phyloP scores from a whole-genome alignment of 768 basidiomycete species.

The Collybia sordida region DNA sequence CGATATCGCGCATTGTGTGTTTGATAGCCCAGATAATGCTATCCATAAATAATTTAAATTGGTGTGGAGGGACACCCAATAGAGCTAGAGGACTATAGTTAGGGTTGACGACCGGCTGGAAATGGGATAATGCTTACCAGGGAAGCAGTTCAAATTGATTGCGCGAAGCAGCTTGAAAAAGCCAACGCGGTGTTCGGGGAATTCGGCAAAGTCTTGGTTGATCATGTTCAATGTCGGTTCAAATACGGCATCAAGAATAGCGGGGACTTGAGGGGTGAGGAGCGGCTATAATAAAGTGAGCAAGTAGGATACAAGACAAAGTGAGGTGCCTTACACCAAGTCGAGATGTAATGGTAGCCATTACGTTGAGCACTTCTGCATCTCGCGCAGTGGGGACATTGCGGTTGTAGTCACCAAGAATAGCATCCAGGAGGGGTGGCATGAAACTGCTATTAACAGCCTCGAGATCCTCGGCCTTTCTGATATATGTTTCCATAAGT shows the following conservation, averaged over 20 bases:
- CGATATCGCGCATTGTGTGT: conserved; percentile 98
- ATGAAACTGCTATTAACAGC: conserved; percentile 90
- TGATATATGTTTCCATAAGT: conserved; percentile 96
- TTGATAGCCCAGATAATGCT: conserved; percentile 99
- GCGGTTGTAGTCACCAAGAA: conserved; percentile 94
- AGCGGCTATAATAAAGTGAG: conserved; percentile 52
- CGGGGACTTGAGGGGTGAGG: conserved; percentile 90
- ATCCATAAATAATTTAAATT: conserved; percentile 98
- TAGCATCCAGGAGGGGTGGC: conserved; percentile 93
- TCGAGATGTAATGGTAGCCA: conserved; percentile 89
- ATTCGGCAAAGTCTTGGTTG: conserved; percentile 99
- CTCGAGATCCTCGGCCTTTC: conserved; percentile 95
- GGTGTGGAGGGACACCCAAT: conserved; percentile 80
- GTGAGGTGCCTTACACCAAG: conserved; percentile 67
- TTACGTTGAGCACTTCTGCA: conserved; percentile 95
- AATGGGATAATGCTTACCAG: conserved; percentile 52
- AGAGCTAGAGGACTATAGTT: conserved; percentile 50
- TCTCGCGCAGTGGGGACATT: conserved; percentile 94
- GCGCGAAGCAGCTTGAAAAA: conserved; percentile 95
- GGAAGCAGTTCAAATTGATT: conserved; percentile 94
- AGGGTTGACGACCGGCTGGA: conserved; percentile 3
- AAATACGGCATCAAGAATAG: conserved; percentile 95
- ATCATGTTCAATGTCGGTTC: conserved; percentile 98
- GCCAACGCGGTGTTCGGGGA: conserved; percentile 94
- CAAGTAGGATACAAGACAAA: conserved; percentile 1